Evolutionary conservation across 352 stramenopile genomes (phyloP), one percentile per base, ranked within the genome.

Genomic region (Pythium guiyangense): DNA sequence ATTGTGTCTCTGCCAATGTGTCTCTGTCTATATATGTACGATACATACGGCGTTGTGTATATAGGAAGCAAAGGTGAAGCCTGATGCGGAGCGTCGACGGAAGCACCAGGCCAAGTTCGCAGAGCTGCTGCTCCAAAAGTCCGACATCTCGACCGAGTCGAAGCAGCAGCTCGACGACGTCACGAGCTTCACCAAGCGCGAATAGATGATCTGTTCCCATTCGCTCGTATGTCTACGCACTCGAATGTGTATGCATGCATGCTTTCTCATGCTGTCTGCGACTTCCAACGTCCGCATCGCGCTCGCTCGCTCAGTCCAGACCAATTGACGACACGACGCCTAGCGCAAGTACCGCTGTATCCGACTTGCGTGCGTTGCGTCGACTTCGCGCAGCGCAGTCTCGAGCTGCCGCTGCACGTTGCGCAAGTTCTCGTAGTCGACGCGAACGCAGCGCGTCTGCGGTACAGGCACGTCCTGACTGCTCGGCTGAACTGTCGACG

Each of bases 121-220:
- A 2, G 85, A 93, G 67, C 64, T 94, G 22, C 51, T 94, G 48
- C 54, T 90, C 53, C 81, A 85, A 39, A 65, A 72, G 25, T 56
- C 65, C 12, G 69, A 57, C 9, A 73, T 76, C 15, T 84, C 79
- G 2, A 70, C 70, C 4, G 83, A 90, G 43, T 77, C 73, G 11
- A 84, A 92, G 68, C 70, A 87, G 63, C 78, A 91, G 57, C 56
- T 92, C 52, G 78, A 92, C 25, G 71, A 91, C 44, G 70, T 93
- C 58, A 94, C 85, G n/a, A 69, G 73, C 56, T 90, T 91, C 57
- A 70, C 70, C 15, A 76, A 77, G 56, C 70, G 69, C 29, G 72
- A 76, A 42, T 60, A 77, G n/a, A n/a, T n/a, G 27, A 37, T 10
- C 59, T 10, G 12, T 6, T 3, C 46, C 9, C 34, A 25, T 45